Percentiles rank a stretch among this genome's conserved stretches.
Conservation (phyloP, 805 yeast genomes). For the Sugiyamaella boreocaroliniensis region DNA sequence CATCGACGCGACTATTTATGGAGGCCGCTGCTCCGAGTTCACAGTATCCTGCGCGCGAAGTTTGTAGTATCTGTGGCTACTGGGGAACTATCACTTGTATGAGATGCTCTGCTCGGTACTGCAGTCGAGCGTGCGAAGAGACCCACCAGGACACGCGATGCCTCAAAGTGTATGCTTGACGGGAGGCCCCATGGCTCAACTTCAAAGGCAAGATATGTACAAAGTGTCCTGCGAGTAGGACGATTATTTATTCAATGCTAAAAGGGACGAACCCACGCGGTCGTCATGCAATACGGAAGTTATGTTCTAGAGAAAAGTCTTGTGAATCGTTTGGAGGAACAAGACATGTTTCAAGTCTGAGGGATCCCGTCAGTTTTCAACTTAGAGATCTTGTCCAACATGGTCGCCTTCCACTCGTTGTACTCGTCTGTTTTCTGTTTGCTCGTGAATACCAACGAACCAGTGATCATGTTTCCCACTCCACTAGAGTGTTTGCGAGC, state of each 20-base stretch:
- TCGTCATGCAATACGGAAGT: too few relatives aligned
- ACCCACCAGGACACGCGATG: constrained; percentile 36
- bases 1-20: constrained; percentile 25
- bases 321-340: too few relatives aligned
- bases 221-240: too few relatives aligned
- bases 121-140: constrained; percentile 31
- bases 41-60: constrained; percentile 30
- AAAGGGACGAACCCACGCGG: too few relatives aligned
- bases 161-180: constrained; percentile 27
- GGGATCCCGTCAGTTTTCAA: neutral
- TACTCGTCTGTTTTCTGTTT: constrained; percentile 13
- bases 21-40: constrained; percentile 31
- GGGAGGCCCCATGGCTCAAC: neutral
- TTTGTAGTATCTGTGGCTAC: constrained; percentile 38
- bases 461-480: constrained; percentile 23
- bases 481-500: constrained; percentile 16
- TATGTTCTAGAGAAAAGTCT: neutral
- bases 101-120: constrained; percentile 33
- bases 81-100: constrained; percentile 31
- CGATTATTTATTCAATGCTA: too few relatives aligned
- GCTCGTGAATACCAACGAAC: constrained; percentile 15
- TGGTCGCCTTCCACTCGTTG: constrained; percentile 12
- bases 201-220: neutral
- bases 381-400: neutral
- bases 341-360: neutral